phyloP scores from a whole-genome alignment of 768 basidiomycete species.

The Suillus cothurnatus region DNA sequence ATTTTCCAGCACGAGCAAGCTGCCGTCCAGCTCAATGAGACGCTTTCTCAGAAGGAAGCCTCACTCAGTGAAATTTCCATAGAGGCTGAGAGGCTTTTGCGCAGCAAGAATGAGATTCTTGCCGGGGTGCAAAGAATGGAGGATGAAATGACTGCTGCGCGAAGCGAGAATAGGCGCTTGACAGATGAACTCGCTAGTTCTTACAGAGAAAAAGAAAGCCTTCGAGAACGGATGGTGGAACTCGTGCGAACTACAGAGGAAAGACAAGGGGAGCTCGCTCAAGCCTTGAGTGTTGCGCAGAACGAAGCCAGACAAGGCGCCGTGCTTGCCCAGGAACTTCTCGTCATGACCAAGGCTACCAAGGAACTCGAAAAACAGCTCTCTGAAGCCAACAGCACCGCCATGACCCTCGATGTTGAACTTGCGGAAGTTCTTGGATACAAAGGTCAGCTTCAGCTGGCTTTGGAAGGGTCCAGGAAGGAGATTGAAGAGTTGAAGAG shows the following conservation, averaged over 20 bases:
- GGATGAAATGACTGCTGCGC: neutral
- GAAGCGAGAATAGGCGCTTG: constrained; percentile 3
- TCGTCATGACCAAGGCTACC: neutral
- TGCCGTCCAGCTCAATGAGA: constrained; percentile 10
- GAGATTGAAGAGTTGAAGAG: neutral
- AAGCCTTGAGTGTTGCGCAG: neutral
- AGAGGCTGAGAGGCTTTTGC: constrained; percentile 27
- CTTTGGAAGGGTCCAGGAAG: neutral
- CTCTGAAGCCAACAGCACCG: neutral
- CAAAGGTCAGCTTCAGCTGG: neutral
- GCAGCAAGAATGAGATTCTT: constrained; percentile 14
- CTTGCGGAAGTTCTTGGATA: neutral
- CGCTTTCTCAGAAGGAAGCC: constrained; percentile 20
- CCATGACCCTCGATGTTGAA: neutral
- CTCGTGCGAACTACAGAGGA: constrained; percentile 16
- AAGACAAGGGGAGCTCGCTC: constrained; percentile 3
- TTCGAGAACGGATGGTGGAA: constrained; percentile 9
- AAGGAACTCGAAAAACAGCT: neutral
- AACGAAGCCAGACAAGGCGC: neutral
- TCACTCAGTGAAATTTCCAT: constrained; percentile 28
- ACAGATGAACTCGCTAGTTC: constrained; percentile 16
- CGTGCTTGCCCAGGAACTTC: constrained; percentile 2
- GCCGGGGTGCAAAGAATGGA: neutral
- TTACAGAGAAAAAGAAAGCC: constrained; percentile 14
- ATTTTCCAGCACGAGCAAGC: neutral